These are phyloP conservation scores for Cicer bijugum DNA, from an alignment of 306 rosid genomes.

Conservation along the genomic window DNA sequence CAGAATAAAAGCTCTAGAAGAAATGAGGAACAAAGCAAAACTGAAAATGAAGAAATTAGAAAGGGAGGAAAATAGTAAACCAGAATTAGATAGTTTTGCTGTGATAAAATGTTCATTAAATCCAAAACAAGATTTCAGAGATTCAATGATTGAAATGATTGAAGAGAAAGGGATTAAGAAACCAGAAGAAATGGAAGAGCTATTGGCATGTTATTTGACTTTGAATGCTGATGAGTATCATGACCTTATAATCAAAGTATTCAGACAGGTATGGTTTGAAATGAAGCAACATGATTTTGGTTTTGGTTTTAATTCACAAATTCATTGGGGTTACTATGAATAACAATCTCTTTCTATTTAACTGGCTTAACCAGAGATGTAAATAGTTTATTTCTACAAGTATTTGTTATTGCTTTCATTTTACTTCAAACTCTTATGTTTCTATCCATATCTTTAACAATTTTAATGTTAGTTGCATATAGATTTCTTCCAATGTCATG, in stretches of 20 bases:
- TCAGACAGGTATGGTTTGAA: slow-evolving; percentile 87
- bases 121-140: slow-evolving; percentile 85
- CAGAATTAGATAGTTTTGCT: slow-evolving; percentile 69
- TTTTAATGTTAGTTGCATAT: slow-evolving; percentile 13
- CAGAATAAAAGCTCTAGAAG: slow-evolving; percentile 73
- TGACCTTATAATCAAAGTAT: slow-evolving; percentile 83
- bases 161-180: slow-evolving; percentile 60
- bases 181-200: slow-evolving; percentile 82
- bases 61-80: slow-evolving; percentile 38
- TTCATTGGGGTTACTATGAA: slow-evolving; percentile 45
- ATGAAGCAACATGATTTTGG: slow-evolving; percentile 55
- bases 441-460: slow-evolving; percentile 15
- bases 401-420: slow-evolving; percentile 33
- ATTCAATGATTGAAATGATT: slow-evolving; percentile 96
- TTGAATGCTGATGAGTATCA: slow-evolving; percentile 86
- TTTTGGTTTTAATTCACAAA: slow-evolving; percentile 44
- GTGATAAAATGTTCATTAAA: slow-evolving; percentile 76
- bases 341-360: slow-evolving; percentile 33
- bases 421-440: slow-evolving; percentile 20
- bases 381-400: slow-evolving; percentile 23
- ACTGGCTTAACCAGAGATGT: slow-evolving; percentile 23
- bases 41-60: slow-evolving; percentile 54
- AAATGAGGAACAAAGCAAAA: slow-evolving; percentile 67
- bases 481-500: neutral
- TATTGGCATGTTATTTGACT: slow-evolving; percentile 82